phyloP scores from a whole-genome alignment of 345 rosid species.

The Jatropha curcas region DNA sequence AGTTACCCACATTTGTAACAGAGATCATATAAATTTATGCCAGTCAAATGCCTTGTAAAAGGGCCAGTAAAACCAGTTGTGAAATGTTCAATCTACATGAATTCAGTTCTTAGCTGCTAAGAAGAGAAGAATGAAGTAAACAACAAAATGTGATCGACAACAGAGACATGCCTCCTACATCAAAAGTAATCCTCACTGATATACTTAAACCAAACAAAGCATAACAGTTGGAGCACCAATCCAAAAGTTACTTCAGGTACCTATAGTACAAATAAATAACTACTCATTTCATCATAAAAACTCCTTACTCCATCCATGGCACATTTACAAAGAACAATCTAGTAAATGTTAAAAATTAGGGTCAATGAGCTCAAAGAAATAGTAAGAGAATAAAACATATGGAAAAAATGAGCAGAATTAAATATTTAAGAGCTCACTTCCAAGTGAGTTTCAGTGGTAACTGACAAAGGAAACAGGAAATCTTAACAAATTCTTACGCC shows the following conservation, averaged over 20 bases:
- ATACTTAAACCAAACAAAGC: constrained; percentile 8
- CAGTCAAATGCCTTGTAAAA: background rate
- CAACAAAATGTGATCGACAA: background rate
- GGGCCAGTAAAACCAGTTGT: background rate
- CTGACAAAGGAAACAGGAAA: background rate
- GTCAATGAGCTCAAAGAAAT: background rate
- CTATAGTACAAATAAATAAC: constrained; percentile 11
- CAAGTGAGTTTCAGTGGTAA: background rate
- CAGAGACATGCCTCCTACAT: constrained; percentile 10
- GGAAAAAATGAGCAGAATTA: background rate
- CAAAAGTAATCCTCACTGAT: constrained; percentile 9
- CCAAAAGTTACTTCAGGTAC: constrained; percentile 21
- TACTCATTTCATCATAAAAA: background rate
- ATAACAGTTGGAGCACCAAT: background rate
- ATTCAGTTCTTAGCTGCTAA: background rate
- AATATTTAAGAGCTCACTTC: background rate
- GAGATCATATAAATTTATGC: background rate
- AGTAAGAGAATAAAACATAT: background rate
- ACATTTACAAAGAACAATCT: background rate
- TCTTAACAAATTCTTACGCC: background rate
- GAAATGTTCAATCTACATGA: background rate
- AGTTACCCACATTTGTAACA: background rate
- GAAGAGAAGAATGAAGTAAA: background rate
- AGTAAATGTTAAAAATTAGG: background rate
- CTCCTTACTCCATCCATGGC: background rate